These are phyloP conservation scores for Aspergillus sojae DNA, from an alignment of 2,329 filamentous ascomycete genomes.

Conservation along the genomic window DNA sequence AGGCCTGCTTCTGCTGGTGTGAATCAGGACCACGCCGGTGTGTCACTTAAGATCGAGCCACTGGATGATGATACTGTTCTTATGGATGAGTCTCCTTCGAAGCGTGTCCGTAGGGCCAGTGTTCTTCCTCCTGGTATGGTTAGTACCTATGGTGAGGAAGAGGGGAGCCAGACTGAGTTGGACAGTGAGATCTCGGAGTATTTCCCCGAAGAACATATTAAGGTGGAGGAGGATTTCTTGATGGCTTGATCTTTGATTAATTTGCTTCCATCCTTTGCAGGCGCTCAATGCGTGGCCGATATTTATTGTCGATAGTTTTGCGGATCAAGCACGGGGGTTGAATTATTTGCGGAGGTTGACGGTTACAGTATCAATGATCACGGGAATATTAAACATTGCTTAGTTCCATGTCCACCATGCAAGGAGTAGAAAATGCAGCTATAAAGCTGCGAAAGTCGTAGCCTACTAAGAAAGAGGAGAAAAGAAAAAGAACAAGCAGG, in stretches of 20 bases:
- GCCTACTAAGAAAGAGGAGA: not conserved
- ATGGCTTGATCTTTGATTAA: not conserved
- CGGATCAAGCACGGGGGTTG: not conserved
- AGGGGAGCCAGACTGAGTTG: slow-evolving; percentile 3
- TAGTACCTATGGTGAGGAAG: slow-evolving; percentile 13
- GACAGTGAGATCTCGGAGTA: slow-evolving; percentile 28
- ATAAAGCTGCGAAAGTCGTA: not conserved
- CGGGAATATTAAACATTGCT: not conserved
- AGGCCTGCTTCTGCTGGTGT: slow-evolving; percentile 4
- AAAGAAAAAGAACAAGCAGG: not conserved
- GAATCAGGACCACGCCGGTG: slow-evolving; percentile 1
- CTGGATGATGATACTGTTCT: not conserved
- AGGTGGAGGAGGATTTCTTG: slow-evolving; percentile 11
- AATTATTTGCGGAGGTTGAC: too few relatives aligned
- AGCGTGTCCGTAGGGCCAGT: slow-evolving; percentile 24
- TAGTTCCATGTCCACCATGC: not conserved
- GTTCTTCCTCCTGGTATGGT: slow-evolving; percentile 22
- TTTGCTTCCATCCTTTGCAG: not conserved
- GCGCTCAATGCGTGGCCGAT: too few relatives aligned
- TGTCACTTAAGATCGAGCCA: slow-evolving; percentile 6
- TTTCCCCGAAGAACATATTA: slow-evolving; percentile 16
- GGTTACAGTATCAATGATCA: not conserved
- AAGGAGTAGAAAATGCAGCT: not conserved
- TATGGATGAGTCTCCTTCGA: slow-evolving; percentile 13
- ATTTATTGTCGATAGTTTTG: not conserved